A percentile compares a stretch with the other conserved stretches of the same genome.
These are phyloP conservation scores for Cephaloascus albidus DNA, from an alignment of 805 yeast species.

Conservation along the genomic window DNA sequence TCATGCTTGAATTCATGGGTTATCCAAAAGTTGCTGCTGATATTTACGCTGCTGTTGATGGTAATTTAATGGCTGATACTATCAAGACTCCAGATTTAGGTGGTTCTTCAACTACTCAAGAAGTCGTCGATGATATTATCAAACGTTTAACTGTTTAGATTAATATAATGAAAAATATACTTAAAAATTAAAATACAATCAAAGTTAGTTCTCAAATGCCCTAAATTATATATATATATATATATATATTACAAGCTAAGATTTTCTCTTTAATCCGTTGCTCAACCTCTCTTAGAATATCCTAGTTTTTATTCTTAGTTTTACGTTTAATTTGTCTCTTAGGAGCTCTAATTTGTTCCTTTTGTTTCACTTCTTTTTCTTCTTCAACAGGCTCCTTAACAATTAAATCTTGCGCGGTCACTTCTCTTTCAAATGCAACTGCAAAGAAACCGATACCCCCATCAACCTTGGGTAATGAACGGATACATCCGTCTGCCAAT, in stretches of 20 bases:
- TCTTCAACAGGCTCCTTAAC: too few species aligned
- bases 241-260: too few species aligned
- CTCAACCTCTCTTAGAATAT: too few species aligned
- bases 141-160: constrained; percentile 31
- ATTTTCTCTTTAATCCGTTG: too few species aligned
- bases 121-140: constrained; percentile 80
- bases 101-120: constrained; percentile 78
- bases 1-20: constrained; percentile 96
- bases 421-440: constrained; percentile 62
- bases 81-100: constrained; percentile 93
- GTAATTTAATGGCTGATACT: constrained; percentile 71
- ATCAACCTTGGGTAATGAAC: constrained; percentile 79
- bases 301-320: too few species aligned
- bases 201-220: too few species aligned
- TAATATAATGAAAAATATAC: too few species aligned
- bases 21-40: constrained; percentile 81
- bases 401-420: not conserved
- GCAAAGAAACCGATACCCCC: constrained; percentile 99
- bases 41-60: constrained; percentile 91
- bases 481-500: constrained; percentile 77
- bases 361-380: too few species aligned
- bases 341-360: too few species aligned
- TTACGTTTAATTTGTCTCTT: too few species aligned
- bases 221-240: too few species aligned
- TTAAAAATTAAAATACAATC: too few species aligned